These are phyloP conservation scores for Pythium brachiatum DNA, from an alignment of 352 stramenopile genomes.

Conservation along the genomic window DNA sequence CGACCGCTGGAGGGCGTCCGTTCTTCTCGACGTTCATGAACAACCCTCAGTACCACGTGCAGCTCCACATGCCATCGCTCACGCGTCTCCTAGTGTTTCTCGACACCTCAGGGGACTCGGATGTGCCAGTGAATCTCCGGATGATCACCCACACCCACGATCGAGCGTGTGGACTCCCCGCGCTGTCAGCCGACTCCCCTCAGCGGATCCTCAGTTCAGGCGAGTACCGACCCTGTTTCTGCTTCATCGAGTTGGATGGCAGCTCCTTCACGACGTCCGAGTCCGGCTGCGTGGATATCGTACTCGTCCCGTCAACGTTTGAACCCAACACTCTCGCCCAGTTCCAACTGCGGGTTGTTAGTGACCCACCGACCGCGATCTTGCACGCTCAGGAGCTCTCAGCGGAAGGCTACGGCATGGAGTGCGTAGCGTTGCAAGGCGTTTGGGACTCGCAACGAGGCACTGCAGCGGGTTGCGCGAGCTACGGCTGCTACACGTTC, in stretches of 20 bases:
- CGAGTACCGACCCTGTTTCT: constrained; percentile 80
- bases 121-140: constrained; percentile 67
- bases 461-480: constrained; percentile 69
- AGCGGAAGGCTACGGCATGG: constrained; percentile 54
- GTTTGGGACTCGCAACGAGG: constrained; percentile 53
- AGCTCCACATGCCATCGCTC: constrained; percentile 32
- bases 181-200: constrained; percentile 13
- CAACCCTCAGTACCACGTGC: constrained; percentile 73
- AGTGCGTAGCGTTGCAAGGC: constrained; percentile 35
- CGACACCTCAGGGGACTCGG: constrained; percentile 22
- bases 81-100: constrained; percentile 59
- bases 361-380: constrained; percentile 42
- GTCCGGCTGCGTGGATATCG: constrained; percentile 39
- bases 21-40: constrained; percentile 79
- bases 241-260: constrained; percentile 52
- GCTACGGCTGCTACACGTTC: constrained; percentile 81
- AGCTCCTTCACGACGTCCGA: constrained; percentile 2
- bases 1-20: constrained; percentile 55
- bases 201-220: constrained; percentile 58
- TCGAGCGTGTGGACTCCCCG: constrained; percentile 47
- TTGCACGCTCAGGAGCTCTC: constrained; percentile 39
- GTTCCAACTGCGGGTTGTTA: constrained; percentile 62
- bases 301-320: constrained; percentile 80
- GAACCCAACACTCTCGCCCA: constrained; percentile 35
- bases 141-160: constrained; percentile 44